These are phyloP conservation scores for Brasenia schreberi DNA, from an alignment of 164 flowering plant genomes.

Conservation along the genomic window DNA sequence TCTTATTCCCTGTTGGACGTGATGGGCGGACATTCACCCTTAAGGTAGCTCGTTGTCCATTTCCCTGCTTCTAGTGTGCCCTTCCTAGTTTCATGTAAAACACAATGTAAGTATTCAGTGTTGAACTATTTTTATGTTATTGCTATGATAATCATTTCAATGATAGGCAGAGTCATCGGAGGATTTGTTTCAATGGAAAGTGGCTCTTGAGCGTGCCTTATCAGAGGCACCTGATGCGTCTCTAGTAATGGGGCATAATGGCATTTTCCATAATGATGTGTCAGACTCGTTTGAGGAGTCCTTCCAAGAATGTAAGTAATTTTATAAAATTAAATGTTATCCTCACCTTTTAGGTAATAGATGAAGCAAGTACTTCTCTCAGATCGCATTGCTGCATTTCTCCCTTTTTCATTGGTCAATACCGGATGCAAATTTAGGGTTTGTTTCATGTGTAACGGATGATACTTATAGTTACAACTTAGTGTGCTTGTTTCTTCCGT, in stretches of 20 bases:
- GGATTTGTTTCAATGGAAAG: constrained; percentile 95
- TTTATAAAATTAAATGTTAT: not conserved
- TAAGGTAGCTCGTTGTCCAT: constrained; percentile 44
- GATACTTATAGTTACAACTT: not conserved
- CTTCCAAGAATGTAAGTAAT: constrained; percentile 72
- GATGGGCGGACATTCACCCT: constrained; percentile 97
- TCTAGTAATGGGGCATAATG: constrained; percentile 95
- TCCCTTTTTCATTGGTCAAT: not conserved
- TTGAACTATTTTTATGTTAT: not conserved
- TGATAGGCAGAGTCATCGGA: constrained; percentile 87
- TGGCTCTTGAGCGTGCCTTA: constrained; percentile 89
- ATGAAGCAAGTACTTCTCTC: too few relatives aligned
- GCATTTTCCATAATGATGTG: constrained; percentile 81
- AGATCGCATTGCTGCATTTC: too few relatives aligned
- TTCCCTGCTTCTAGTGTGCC: constrained; percentile 1
- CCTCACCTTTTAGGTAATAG: not conserved
- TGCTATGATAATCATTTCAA: constrained; percentile 1
- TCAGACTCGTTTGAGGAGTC: constrained; percentile 67
- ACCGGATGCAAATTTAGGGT: too few relatives aligned
- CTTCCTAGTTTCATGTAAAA: not conserved
- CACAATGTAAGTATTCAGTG: not conserved
- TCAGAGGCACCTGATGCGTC: constrained; percentile 98
- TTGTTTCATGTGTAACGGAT: too few relatives aligned
- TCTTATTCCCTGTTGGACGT: constrained; percentile 98
- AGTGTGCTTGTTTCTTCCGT: not conserved